A percentile compares a stretch with the other conserved stretches of the same genome.
These are phyloP conservation scores for Kwoniella heveanensis DNA, from an alignment of 768 basidiomycete species.

Conservation along the genomic window DNA sequence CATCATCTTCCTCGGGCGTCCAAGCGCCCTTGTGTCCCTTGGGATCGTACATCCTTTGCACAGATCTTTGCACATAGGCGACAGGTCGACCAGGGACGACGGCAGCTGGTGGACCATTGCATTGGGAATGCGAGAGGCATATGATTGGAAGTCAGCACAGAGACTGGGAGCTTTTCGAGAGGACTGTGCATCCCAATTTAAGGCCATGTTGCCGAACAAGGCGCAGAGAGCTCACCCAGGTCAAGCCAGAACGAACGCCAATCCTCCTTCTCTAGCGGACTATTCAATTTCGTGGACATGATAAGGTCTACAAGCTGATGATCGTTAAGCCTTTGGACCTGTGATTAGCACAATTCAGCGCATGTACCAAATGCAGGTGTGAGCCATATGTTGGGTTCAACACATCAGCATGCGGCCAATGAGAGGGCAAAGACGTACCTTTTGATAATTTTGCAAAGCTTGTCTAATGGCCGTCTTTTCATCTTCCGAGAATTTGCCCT, in stretches of 20 bases:
- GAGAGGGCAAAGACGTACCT: conserved; percentile 11
- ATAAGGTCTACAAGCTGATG: conserved; percentile 31
- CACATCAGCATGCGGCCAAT: no score
- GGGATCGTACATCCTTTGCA: conserved; percentile 39
- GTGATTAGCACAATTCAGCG: neutral
- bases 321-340: conserved; percentile 33
- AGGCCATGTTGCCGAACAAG: neutral
- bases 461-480: conserved; percentile 28
- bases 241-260: conserved; percentile 41
- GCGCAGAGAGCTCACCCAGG: conserved; percentile 30
- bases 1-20: conserved; percentile 36
- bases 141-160: conserved; percentile 1
- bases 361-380: no score
- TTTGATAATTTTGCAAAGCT: conserved; percentile 23
- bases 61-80: conserved; percentile 35
- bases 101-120: conserved; percentile 20
- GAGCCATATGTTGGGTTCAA: no score
- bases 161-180: no score
- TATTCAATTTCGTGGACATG: conserved; percentile 25
- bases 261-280: conserved; percentile 9
- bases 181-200: no score
- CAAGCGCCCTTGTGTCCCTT: conserved; percentile 39
- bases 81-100: conserved; percentile 39
- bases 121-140: neutral
- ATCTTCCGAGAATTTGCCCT: conserved; percentile 29